Conservation (phyloP, 1,284 basidiomycete species). For the Fomitiporia mediterranea region DNA sequence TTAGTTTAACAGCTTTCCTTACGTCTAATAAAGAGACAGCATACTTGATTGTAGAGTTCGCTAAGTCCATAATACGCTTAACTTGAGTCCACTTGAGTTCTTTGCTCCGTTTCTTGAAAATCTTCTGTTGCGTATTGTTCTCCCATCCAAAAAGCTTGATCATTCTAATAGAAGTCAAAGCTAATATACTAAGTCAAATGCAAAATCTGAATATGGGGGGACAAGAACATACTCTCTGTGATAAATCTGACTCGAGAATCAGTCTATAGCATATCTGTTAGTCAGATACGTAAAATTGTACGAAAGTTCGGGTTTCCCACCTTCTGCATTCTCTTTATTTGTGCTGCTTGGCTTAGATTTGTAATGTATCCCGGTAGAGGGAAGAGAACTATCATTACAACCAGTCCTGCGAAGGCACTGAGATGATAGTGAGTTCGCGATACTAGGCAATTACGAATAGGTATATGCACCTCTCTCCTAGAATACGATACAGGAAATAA, state of each 20-base stretch:
- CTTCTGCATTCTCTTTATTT: constrained; percentile 23
- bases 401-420: constrained; percentile 34
- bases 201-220: background rate
- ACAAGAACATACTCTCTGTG: constrained; percentile 38
- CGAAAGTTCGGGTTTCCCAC: background rate
- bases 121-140: constrained; percentile 31
- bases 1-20: too few relatives aligned
- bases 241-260: constrained; percentile 47
- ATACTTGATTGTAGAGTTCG: too few relatives aligned
- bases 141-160: constrained; percentile 51
- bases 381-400: constrained; percentile 25
- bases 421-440: too few relatives aligned
- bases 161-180: constrained; percentile 35
- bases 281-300: background rate
- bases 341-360: constrained; percentile 20
- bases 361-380: constrained; percentile 31
- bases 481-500: constrained; percentile 30
- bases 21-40: too few relatives aligned
- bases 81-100: constrained; percentile 29
- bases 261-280: constrained; percentile 27
- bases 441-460: constrained; percentile 4
- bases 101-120: constrained; percentile 36
- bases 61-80: background rate
- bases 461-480: constrained; percentile 25
- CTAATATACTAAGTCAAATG: constrained; percentile 25